Conservation (phyloP, 1,284 basidiomycete species). For the Testicularia cyperi region DNA sequence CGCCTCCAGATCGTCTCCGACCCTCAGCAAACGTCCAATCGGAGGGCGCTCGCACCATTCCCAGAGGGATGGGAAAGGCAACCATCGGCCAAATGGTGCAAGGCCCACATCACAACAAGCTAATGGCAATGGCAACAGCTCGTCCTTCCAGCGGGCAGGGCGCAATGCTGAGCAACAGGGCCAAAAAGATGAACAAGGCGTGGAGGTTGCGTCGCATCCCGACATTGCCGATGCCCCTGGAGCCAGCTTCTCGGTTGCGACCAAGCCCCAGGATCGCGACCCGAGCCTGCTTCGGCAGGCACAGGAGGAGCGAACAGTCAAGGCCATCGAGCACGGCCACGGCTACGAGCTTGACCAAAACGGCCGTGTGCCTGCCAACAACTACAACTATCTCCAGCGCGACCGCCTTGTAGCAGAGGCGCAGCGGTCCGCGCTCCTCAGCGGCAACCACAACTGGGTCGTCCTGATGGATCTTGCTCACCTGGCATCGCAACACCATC, state of each 20-base stretch:
- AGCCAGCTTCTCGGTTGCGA: constrained; percentile 32
- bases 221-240: constrained; percentile 21
- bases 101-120: too few relatives aligned
- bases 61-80: too few relatives aligned
- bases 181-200: constrained; percentile 14
- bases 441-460: constrained; percentile 47
- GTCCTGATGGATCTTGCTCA: constrained; percentile 48
- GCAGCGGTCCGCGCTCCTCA: constrained; percentile 26
- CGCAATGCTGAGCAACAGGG: too few relatives aligned
- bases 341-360: constrained; percentile 33
- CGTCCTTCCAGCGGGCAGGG: too few relatives aligned
- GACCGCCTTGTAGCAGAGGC: constrained; percentile 42
- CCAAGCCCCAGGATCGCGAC: constrained; percentile 35
- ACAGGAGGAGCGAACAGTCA: not conserved
- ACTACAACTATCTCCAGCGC: constrained; percentile 33
- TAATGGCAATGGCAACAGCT: too few relatives aligned
- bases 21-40: too few relatives aligned
- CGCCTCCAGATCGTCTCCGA: too few relatives aligned
- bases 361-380: constrained; percentile 32
- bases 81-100: too few relatives aligned
- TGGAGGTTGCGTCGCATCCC: constrained; percentile 23
- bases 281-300: constrained; percentile 26
- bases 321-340: constrained; percentile 14
- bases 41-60: too few relatives aligned
- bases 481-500: constrained; percentile 56